Evolutionary conservation across 768 basidiomycete species (phyloP).

Genomic region (Brasilioporus rufonigricans): DNA sequence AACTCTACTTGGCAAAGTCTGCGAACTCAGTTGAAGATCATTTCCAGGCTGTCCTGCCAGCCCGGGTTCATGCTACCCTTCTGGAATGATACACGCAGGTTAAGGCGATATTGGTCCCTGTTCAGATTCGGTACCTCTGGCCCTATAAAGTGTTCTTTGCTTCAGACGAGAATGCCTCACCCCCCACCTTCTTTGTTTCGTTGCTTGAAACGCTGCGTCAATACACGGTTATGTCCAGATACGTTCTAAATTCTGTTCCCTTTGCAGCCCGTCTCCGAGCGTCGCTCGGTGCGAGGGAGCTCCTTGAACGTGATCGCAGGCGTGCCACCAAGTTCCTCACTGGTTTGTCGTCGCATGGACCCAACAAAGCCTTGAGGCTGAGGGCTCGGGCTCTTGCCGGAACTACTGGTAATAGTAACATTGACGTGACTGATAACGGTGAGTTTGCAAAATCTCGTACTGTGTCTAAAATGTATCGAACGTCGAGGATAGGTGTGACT

Average conservation of each 20-base stretch:
- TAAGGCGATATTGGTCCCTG: no score
- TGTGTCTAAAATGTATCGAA: background rate
- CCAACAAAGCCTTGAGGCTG: constrained; percentile 31
- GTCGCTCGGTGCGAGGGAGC: constrained; percentile 41
- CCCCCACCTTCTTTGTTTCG: background rate
- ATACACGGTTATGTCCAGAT: constrained; percentile 36
- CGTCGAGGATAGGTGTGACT: constrained; percentile 38
- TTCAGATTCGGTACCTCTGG: no score
- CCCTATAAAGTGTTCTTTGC: constrained; percentile 18
- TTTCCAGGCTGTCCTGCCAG: background rate
- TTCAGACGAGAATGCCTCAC: background rate
- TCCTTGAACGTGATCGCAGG: constrained; percentile 51
- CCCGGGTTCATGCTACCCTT: background rate
- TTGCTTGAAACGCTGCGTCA: background rate
- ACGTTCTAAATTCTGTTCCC: constrained; percentile 38
- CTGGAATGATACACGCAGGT: background rate
- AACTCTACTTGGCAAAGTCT: background rate
- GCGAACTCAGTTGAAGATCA: background rate
- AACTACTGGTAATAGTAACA: constrained; percentile 25
- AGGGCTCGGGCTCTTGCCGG: constrained; percentile 10
- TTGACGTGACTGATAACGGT: constrained; percentile 59
- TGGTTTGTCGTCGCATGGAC: constrained; percentile 55
- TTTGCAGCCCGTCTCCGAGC: constrained; percentile 44
- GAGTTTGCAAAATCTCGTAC: background rate
- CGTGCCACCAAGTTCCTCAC: constrained; percentile 56